phyloP scores from a whole-genome alignment of 768 basidiomycete genomes.

The Collybia mongolica region DNA sequence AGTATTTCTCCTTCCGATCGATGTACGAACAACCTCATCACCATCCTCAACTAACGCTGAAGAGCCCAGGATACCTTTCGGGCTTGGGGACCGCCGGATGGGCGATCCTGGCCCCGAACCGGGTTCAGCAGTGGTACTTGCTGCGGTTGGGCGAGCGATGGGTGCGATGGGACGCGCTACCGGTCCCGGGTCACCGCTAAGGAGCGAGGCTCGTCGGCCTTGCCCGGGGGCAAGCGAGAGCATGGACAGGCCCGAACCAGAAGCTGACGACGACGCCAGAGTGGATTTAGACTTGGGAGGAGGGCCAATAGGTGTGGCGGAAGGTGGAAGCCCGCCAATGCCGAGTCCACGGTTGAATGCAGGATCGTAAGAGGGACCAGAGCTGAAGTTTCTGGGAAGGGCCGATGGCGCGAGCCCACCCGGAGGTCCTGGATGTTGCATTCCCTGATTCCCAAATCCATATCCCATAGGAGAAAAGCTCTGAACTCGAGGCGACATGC shows the following conservation, averaged over 20 bases:
- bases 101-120: slow-evolving; percentile 66
- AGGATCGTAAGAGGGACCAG: slow-evolving; percentile 53
- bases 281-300: slow-evolving; percentile 48
- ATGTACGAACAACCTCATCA: slow-evolving; percentile 66
- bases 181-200: slow-evolving; percentile 51
- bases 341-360: slow-evolving; percentile 42
- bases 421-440: slow-evolving; percentile 33
- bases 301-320: slow-evolving; percentile 53
- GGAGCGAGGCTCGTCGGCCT: slow-evolving; percentile 43
- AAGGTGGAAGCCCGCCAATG: slow-evolving; percentile 18
- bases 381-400: slow-evolving; percentile 52
- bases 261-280: slow-evolving; percentile 19
- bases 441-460: slow-evolving; percentile 46
- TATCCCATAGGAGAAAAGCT: slow-evolving; percentile 51
- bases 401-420: slow-evolving; percentile 49
- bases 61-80: slow-evolving; percentile 72
- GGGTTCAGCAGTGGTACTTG: slow-evolving; percentile 40
- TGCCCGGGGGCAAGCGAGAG: slow-evolving; percentile 45
- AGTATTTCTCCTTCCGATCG: slow-evolving; percentile 43
- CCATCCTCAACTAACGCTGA: slow-evolving; percentile 78
- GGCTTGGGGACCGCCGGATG: slow-evolving; percentile 44
- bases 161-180: slow-evolving; percentile 65
- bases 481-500: slow-evolving; percentile 55
- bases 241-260: slow-evolving; percentile 31
- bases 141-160: slow-evolving; percentile 59